Base-by-base conservation (phyloP, 192 early-diverging fungal species). In the Entomortierella beljakovae region DNA sequence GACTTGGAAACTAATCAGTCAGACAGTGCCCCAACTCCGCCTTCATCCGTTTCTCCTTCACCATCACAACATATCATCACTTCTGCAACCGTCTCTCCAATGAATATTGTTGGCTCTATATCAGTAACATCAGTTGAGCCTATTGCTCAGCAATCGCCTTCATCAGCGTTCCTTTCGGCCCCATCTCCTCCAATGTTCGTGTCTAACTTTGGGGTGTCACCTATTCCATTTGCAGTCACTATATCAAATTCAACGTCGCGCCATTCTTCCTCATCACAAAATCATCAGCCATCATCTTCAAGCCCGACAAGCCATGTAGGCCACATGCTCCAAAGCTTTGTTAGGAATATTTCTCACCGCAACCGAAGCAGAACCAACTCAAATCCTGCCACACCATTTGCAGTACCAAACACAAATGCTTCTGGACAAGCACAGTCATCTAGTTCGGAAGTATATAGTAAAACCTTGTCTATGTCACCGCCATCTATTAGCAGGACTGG, bases 321-420 rank as follows among this genome's bases (percentile, higher is more conserved):
- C 42, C 67, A 79, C 26, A 79, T 79, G 75, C 37, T 79, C 32
- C 75, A 79, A 48, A 79, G 64, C 48, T 65, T 79, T 70, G 75
- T 79, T 6, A 46, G 75, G 0, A 79, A 70, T 42, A 79, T 79
- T 52, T 68, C 75, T 6, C 67, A 64, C 38, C 65, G 73, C 9
- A 79, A 69, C 62, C 61, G 75, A 5, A 79, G 75, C 62, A 61
- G 75, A 62, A 79, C 75, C 28, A 79, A 79, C 37, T 79, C 75
- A 22, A 69, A 56, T 33, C 70, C 75, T 31, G 75, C 75, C 0
- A n/a, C 40, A 22, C 70, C 75, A 2, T 56, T 68, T 1, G 25
- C 28, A 1, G 16, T 38, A 28, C 25, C 37, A 46, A 46, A 16
- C 3, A 57, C 48, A 32, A 29, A 63, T 22, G 32, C 54, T 57